phyloP scores from a whole-genome alignment of 768 basidiomycete genomes.

The Saitozyma sp. region DNA sequence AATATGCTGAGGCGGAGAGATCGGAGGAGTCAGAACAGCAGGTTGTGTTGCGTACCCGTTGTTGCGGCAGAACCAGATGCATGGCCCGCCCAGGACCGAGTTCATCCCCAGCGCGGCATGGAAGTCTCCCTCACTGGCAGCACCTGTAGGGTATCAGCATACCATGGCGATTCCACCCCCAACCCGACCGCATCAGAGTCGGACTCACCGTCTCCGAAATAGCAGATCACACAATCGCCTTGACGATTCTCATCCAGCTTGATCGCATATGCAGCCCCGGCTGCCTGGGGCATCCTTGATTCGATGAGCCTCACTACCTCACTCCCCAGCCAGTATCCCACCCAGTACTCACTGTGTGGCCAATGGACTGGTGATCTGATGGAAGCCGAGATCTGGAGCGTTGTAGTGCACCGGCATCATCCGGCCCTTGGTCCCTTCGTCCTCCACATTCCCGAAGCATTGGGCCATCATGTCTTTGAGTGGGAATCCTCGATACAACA shows the following conservation, averaged over 20 bases:
- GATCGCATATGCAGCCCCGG: constrained; percentile 86
- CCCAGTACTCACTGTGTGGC: constrained; percentile 72
- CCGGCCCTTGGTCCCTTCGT: constrained; percentile 75
- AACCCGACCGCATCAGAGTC: too few relatives aligned
- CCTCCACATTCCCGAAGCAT: constrained; percentile 83
- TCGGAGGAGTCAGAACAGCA: background rate
- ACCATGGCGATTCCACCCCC: background rate
- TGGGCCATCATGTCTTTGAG: constrained; percentile 83
- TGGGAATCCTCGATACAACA: constrained; percentile 81
- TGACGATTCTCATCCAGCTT: constrained; percentile 70
- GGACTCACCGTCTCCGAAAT: constrained; percentile 76
- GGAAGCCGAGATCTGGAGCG: constrained; percentile 78
- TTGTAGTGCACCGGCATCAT: constrained; percentile 98
- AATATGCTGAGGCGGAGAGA: background rate
- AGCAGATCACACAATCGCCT: constrained; percentile 77
- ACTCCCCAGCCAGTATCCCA: background rate
- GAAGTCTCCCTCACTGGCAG: constrained; percentile 92
- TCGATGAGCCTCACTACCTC: constrained; percentile 5
- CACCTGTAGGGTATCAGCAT: constrained; percentile 45
- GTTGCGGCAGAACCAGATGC: constrained; percentile 49
- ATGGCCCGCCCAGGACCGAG: constrained; percentile 54
- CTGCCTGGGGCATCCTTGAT: constrained; percentile 64
- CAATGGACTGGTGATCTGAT: constrained; percentile 89
- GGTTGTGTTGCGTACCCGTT: constrained; percentile 60
- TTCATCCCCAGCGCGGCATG: constrained; percentile 69